phyloP scores from a whole-genome alignment of 148 eudicot species.

The Chenopodium formosanum region DNA sequence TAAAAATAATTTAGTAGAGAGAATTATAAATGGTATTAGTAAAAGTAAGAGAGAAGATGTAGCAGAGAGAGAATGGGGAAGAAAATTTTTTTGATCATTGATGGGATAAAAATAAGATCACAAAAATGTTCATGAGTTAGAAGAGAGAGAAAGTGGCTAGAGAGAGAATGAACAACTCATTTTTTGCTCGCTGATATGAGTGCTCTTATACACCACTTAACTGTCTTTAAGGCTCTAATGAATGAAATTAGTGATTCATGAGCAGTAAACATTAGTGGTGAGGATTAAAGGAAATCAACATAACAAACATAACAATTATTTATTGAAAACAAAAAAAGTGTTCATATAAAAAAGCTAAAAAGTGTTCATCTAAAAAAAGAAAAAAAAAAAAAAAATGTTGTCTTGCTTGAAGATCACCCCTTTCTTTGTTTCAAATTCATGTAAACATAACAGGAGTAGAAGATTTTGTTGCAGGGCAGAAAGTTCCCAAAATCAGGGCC shows the following conservation, averaged over 20 bases:
- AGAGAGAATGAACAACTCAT: too few relatives aligned
- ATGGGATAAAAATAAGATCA: too few relatives aligned
- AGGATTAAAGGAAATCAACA: neutral
- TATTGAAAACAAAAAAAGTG: neutral
- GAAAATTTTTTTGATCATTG: too few relatives aligned
- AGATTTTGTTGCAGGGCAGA: slow-evolving; percentile 48
- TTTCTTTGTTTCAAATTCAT: slow-evolving; percentile 18
- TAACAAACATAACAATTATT: neutral
- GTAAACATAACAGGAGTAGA: slow-evolving; percentile 16
- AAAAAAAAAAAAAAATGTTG: slow-evolving; percentile 23
- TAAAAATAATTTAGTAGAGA: too few relatives aligned
- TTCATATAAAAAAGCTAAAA: neutral
- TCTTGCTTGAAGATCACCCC: slow-evolving; percentile 30
- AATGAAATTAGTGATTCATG: neutral
- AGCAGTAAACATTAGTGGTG: slow-evolving; percentile 12
- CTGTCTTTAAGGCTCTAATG: too few relatives aligned
- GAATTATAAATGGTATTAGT: too few relatives aligned
- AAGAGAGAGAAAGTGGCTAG: too few relatives aligned
- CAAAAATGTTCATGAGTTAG: too few relatives aligned
- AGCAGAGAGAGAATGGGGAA: too few relatives aligned
- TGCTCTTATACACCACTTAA: too few relatives aligned
- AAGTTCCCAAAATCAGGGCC: slow-evolving; percentile 20
- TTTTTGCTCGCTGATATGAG: too few relatives aligned
- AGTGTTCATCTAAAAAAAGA: neutral
- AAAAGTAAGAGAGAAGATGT: too few relatives aligned